Conservation (phyloP, 208 protist species). For the Wallacemonas sp. region DNA sequence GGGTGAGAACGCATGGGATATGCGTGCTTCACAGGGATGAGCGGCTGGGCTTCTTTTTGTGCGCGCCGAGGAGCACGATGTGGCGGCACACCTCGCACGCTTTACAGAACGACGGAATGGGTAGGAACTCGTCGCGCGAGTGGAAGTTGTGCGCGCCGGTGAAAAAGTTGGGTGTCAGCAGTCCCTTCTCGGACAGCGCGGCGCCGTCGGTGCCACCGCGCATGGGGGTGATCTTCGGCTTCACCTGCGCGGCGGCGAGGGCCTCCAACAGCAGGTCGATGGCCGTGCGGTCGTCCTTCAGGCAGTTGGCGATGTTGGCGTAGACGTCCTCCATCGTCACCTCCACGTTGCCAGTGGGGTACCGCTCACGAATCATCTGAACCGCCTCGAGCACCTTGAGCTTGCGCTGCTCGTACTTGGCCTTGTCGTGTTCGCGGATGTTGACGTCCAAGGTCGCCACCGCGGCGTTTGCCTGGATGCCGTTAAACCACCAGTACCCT, state of each 20-base stretch:
- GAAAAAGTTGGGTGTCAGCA: constrained; percentile 85
- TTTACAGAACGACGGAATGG: constrained; percentile 80
- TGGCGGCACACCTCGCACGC: constrained; percentile 74
- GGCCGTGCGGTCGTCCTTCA: constrained; percentile 55
- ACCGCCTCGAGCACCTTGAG: constrained; percentile 42
- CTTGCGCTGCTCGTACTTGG: constrained; percentile 51
- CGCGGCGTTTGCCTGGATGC: constrained; percentile 49
- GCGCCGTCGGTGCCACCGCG: constrained; percentile 83
- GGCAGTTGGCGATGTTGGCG: constrained; percentile 67
- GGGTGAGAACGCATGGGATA: no score
- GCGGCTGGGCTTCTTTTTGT: constrained; percentile 17
- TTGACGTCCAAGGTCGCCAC: constrained; percentile 51
- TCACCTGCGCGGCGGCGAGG: constrained; percentile 45
- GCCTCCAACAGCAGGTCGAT: constrained; percentile 76
- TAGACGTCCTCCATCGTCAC: constrained; percentile 68
- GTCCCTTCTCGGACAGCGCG: constrained; percentile 60
- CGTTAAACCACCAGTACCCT: constrained; percentile 82
- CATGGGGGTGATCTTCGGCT: constrained; percentile 79
- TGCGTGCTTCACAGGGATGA: constrained; percentile 1
- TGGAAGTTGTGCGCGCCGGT: constrained; percentile 90
- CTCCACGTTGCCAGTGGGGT: constrained; percentile 67
- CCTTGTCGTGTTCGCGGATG: constrained; percentile 72
- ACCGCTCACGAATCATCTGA: constrained; percentile 41
- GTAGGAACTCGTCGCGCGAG: constrained; percentile 83
- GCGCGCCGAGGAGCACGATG: constrained; percentile 57